A percentile compares a stretch with the other conserved stretches of the same genome.
phyloP scores from a whole-genome alignment of 352 stramenopile species.

The Discostella stelligera region DNA sequence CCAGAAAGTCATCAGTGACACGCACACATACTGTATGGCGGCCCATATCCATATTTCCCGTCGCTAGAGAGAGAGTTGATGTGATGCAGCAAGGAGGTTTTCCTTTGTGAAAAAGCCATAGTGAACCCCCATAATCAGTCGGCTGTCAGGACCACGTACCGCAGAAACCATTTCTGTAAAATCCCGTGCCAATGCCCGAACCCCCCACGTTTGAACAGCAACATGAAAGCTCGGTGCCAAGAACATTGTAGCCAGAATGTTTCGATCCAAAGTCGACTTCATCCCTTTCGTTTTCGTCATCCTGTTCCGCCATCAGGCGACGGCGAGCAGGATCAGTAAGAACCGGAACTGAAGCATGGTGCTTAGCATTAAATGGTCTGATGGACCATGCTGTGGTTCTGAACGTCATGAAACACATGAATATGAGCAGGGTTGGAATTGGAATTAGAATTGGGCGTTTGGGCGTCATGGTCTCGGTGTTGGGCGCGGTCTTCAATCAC shows the following conservation, averaged over 20 bases:
- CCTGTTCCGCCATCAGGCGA: conserved; percentile 9
- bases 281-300: not conserved
- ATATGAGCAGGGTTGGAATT: not conserved
- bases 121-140: too few species aligned
- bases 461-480: not conserved
- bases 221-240: conserved; percentile 62
- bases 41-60: conserved; percentile 68
- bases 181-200: conserved; percentile 77
- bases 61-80: conserved; percentile 42
- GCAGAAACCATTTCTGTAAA: conserved; percentile 65
- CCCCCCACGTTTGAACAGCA: conserved; percentile 71
- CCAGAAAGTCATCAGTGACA: conserved; percentile 79
- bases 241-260: conserved; percentile 62
- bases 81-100: not conserved
- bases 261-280: conserved; percentile 11
- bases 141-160: conserved; percentile 5
- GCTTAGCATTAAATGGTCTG: not conserved
- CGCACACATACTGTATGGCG: conserved; percentile 77
- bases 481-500: too few species aligned
- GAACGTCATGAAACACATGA: not conserved
- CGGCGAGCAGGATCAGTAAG: not conserved
- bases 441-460: not conserved
- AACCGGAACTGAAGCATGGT: not conserved
- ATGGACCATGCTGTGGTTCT: conserved; percentile 7
- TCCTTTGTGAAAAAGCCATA: too few species aligned